These are phyloP conservation scores for Vaccinium macrocarpon DNA, from an alignment of 148 eudicot genomes.

Conservation along the genomic window DNA sequence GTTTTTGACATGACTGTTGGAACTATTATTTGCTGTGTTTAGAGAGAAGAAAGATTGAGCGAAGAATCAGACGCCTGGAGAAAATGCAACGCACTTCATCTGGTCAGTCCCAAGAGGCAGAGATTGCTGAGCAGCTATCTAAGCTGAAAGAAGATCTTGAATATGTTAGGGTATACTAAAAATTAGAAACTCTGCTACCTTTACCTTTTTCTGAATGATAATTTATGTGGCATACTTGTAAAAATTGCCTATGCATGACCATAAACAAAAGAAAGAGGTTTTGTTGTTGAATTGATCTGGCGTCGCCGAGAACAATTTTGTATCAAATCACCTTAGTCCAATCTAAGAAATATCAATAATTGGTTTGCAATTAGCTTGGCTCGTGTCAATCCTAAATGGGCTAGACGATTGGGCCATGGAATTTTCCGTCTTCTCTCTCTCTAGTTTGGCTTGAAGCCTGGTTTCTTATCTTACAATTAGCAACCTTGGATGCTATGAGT, in stretches of 20 bases:
- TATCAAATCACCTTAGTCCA: background rate
- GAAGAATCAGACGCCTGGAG: constrained; percentile 84
- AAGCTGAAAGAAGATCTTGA: constrained; percentile 90
- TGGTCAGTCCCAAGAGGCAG: constrained; percentile 65
- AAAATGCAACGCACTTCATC: constrained; percentile 70
- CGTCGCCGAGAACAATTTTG: background rate
- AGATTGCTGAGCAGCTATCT: constrained; percentile 56
- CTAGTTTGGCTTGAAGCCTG: background rate
- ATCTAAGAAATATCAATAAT: background rate
- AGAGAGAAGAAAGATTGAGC: constrained; percentile 94
- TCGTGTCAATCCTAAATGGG: background rate
- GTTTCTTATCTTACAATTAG: background rate
- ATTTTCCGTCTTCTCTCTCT: background rate
- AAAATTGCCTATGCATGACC: background rate
- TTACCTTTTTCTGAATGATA: background rate
- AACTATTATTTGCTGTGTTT: constrained; percentile 8
- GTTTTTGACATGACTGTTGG: constrained; percentile 11
- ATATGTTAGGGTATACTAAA: constrained; percentile 78
- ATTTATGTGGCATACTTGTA: background rate
- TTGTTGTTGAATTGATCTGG: background rate
- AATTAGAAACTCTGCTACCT: background rate
- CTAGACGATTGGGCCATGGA: background rate
- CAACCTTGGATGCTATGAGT: no score
- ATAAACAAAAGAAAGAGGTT: background rate
- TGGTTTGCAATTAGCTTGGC: background rate